Evolutionary conservation across 1,139 yeast species (phyloP).

Genomic region (Lodderomyces pseudojiufengensis): DNA sequence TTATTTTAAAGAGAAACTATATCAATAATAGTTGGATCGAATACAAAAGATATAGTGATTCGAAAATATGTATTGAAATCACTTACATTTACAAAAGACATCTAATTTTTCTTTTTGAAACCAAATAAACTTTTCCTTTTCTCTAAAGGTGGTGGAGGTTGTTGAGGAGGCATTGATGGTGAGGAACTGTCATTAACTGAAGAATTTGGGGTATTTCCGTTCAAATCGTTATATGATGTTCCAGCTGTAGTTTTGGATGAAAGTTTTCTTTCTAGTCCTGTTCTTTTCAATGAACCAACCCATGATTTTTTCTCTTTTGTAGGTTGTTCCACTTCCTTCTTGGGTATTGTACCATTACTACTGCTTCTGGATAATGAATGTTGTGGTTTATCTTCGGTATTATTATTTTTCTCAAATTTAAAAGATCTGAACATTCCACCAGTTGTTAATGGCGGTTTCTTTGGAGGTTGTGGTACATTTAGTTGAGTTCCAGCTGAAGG

Average conservation of each 20-base stretch:
- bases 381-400: constrained; percentile 7
- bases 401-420: constrained; percentile 10
- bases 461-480: constrained; percentile 1
- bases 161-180: too few species aligned
- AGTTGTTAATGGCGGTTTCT: constrained; percentile 5
- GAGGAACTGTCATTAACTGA: too few species aligned
- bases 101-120: constrained; percentile 29
- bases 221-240: constrained; percentile 9
- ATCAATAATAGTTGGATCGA: too few species aligned
- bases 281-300: constrained; percentile 40
- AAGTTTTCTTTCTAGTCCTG: constrained; percentile 5
- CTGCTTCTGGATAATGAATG: constrained; percentile 11
- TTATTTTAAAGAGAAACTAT: too few species aligned
- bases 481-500: not conserved
- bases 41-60: too few species aligned
- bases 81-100: too few species aligned
- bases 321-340: constrained; percentile 8
- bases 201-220: too few species aligned
- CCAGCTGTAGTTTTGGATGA: constrained; percentile 1
- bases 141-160: constrained; percentile 12
- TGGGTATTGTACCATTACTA: constrained; percentile 4
- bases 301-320: constrained; percentile 38
- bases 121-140: constrained; percentile 37
- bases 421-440: constrained; percentile 12
- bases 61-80: too few species aligned